Evolutionary conservation across 129 eudicot genomes (phyloP).

Genomic region (Chrysanthemum seticuspe): DNA sequence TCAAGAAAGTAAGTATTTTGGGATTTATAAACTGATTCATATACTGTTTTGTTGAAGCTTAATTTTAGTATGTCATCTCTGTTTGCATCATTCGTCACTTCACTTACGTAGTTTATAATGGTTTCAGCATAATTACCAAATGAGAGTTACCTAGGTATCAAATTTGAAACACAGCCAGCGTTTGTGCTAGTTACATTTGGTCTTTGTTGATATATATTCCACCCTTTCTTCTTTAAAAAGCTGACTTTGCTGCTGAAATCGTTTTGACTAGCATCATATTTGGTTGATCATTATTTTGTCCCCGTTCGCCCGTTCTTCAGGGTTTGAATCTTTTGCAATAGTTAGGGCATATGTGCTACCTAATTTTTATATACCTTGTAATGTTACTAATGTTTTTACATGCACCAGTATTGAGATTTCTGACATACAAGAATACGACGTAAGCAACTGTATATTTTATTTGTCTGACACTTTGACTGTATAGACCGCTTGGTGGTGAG

Average conservation of each 20-base stretch:
- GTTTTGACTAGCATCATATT: conserved; percentile 9
- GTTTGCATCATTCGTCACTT: conserved; percentile 8
- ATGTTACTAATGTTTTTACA: neutral
- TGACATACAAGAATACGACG: too few species aligned
- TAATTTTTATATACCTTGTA: too few species aligned
- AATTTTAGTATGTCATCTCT: neutral
- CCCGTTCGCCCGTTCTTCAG: too few species aligned
- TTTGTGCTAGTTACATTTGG: conserved; percentile 9
- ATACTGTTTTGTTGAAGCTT: neutral
- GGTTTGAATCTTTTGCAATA: too few species aligned
- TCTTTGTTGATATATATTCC: neutral
- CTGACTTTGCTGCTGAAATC: conserved; percentile 11
- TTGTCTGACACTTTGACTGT: too few species aligned
- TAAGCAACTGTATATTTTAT: too few species aligned
- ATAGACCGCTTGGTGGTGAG: too few species aligned
- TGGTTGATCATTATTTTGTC: conserved; percentile 7
- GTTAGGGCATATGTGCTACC: too few species aligned
- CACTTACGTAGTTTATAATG: neutral
- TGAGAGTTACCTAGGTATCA: neutral
- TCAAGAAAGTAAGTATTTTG: conserved; percentile 59
- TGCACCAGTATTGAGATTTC: neutral
- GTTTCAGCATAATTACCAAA: neutral
- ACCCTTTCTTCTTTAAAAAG: conserved; percentile 1
- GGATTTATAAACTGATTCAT: conserved; percentile 4
- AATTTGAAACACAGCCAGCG: neutral